Percentiles rank a stretch among this genome's conserved stretches.
Conservation (phyloP, 2,329 filamentous ascomycete species). For the Colletotrichum orchidophilum region DNA sequence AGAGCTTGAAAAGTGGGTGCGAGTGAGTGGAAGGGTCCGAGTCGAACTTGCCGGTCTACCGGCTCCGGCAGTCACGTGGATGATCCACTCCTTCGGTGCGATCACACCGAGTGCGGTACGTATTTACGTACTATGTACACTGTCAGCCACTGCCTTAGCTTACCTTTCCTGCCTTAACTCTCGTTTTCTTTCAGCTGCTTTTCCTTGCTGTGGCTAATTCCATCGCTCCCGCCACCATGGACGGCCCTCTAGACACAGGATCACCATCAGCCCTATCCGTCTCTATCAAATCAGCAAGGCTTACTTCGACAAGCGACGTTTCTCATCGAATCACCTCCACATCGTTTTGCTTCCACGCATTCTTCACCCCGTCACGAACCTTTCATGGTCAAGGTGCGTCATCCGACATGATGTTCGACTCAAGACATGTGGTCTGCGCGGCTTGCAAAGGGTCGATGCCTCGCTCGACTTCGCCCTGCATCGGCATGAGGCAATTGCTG, state of each 20-base stretch:
- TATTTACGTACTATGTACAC: neutral
- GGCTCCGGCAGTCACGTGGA: neutral
- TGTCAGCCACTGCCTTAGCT: too few relatives aligned
- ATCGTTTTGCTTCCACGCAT: neutral
- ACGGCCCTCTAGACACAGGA: too few relatives aligned
- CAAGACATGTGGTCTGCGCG: neutral
- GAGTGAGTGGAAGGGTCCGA: neutral
- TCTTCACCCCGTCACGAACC: neutral
- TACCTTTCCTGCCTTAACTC: neutral
- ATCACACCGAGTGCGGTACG: neutral
- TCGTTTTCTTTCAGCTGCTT: neutral
- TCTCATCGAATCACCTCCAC: neutral
- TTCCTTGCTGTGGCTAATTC: neutral
- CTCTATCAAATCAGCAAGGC: neutral
- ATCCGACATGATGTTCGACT: neutral
- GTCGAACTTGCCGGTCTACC: neutral
- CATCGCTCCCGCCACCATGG: neutral
- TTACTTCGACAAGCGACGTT: neutral
- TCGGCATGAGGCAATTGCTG: neutral
- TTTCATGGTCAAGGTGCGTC: neutral
- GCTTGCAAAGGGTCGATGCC: too few relatives aligned
- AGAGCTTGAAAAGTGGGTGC: constrained; percentile 1
- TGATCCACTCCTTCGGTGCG: neutral
- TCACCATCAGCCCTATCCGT: too few relatives aligned
- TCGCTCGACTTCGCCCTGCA: neutral